Base-by-base conservation (phyloP, 768 basidiomycete species). In the Goffeauzyma gilvescens region DNA sequence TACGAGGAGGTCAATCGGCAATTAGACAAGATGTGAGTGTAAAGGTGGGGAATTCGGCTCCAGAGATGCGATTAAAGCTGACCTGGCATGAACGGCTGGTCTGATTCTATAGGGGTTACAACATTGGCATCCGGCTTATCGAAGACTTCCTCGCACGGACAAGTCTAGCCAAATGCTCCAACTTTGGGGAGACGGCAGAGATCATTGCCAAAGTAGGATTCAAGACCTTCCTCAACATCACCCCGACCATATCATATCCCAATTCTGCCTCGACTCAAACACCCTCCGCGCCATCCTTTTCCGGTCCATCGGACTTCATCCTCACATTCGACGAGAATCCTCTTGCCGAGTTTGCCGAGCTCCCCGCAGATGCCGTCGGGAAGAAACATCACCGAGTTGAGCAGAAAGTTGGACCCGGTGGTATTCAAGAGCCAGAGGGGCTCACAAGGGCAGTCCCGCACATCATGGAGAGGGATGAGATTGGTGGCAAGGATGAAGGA, bases 121-220 rank as follows among this genome's bases (percentile, higher is more conserved):
- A 89, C 60, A 96, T 98, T 46, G 93, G 93, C 21, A 90, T 79
- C 18, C 72, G 93, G 28, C 67, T 98, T 41, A 93, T 98, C 44
- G 93, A 98, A 59, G 93, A 98, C 59, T 93, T 98, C 57, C 72
- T 98, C 35, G 90, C 93, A 18, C 76, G 83, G 58, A 87, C 86
- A 49, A 76, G 72, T n/a, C 61, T 93, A 15, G 84, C 82, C n/a
- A 71, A 84, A 52, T 98, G 93, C 64, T 67, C 77, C 13, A 87
- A 95, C 66, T 93, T 98, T 60, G 72, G 73, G 51, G 90, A 96
- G 63, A 81, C 85, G 0, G 93, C 87, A 3, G 93, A 98, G 67
- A 84, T 93, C 44, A 73, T 95, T 13, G 74, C 89, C 5, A 95
- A 95, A 72, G 90, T 86, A 47, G 93, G 87, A 18, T 98, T 98